Evolutionary conservation across 225 moss, liverwort and hornwort species (phyloP).

Genomic region (Polytrichum commune): DNA sequence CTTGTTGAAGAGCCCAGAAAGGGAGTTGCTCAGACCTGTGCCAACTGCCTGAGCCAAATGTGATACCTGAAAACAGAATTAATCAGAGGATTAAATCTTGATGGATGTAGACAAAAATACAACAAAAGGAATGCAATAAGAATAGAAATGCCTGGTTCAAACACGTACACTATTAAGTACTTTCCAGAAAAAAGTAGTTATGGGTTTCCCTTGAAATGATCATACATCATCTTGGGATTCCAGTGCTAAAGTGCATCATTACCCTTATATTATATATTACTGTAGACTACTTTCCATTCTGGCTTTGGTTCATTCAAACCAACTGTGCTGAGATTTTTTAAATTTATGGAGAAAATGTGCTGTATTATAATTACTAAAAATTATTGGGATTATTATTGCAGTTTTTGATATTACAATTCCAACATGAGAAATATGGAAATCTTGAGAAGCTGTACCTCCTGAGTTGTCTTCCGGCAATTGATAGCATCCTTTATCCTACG

Average conservation of each 20-base stretch:
- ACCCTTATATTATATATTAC: too few species aligned
- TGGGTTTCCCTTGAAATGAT: too few species aligned
- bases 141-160: background rate
- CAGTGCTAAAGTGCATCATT: too few species aligned
- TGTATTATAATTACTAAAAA: background rate
- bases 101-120: background rate
- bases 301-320: too few species aligned
- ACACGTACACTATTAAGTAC: background rate
- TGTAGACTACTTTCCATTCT: too few species aligned
- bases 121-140: background rate
- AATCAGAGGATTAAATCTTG: background rate
- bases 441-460: slow-evolving; percentile 32
- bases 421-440: background rate
- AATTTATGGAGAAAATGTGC: background rate
- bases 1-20: slow-evolving; percentile 30
- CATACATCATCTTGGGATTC: too few species aligned
- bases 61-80: slow-evolving; percentile 30
- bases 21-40: slow-evolving; percentile 39
- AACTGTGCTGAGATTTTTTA: too few species aligned
- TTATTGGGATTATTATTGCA: background rate
- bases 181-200: background rate
- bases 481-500: slow-evolving; percentile 41
- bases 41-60: slow-evolving; percentile 51
- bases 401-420: background rate
- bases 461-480: slow-evolving; percentile 47